Base-by-base conservation (phyloP, 1,284 basidiomycete species). In the Hemileia vastatrix region DNA sequence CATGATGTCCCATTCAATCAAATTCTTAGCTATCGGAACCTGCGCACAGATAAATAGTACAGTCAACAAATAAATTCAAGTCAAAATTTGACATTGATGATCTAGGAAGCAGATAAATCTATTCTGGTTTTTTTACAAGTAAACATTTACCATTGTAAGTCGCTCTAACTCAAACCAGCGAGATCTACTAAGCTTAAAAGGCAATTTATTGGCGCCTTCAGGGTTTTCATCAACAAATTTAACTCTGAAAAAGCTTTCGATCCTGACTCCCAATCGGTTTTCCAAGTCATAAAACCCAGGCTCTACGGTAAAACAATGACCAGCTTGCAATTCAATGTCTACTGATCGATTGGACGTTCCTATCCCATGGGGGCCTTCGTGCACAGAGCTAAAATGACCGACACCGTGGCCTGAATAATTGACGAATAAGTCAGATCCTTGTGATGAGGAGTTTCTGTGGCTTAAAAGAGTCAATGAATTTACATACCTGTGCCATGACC, bases 261-360 rank as follows among this genome's bases (percentile, higher is more conserved):
- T 47, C 8, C 44, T n/a, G 9, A 47, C 11, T 2, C 44, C 44
- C 2, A 47, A 18, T 9, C 21, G n/a, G n/a, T 47, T 47, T 47
- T 47, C 44, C n/a, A 47, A 47, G 21, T 47, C 44, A 47, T 47
- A 47, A 47, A 18, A 21, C 6, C 44, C 44, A 13, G 44, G 44
- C 21, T 47, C 44, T n/a, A 47, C 21, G 4, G 44, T 47, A 47
- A 47, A 47, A 18, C n/a, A 18, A 47, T 47, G 44, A 15, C 44
- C 44, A n/a, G 21, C 21, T 21, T 47, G n/a, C 9, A 47, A 47
- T 13, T n/a, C n/a, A 18, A 47, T 21, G 11, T 47, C 44, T n/a
- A 47, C 44, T 47, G 44, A 47, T 47, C 44, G n/a, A 47, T 47
- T 47, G 5, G 44, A 47, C n/a, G 44, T 47, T 47, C 44, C 44